A percentile compares a stretch with the other conserved stretches of the same genome.
These are phyloP conservation scores for Pythium dissimile DNA, from an alignment of 352 stramenopile genomes.

Conservation along the genomic window DNA sequence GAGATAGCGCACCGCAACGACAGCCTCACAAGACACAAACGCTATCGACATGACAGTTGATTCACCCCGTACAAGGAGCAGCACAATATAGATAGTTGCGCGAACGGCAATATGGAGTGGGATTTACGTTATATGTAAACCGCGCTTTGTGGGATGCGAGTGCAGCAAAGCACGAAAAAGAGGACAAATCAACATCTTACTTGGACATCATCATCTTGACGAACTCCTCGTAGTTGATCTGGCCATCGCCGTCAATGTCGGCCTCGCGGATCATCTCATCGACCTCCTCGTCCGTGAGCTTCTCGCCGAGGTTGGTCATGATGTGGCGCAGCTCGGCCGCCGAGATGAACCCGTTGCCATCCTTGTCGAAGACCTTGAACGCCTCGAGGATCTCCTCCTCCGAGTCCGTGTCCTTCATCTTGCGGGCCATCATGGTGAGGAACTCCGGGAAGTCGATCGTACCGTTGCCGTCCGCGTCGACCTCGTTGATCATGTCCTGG, in stretches of 20 bases:
- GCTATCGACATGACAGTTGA: no score
- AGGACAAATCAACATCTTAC: slow-evolving; percentile 44
- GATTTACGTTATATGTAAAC: neutral
- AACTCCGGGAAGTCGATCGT: slow-evolving; percentile 99
- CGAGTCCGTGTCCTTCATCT: slow-evolving; percentile 99
- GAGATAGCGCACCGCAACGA: no score
- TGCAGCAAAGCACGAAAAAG: neutral
- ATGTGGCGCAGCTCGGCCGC: slow-evolving; percentile 97
- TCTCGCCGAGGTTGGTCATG: slow-evolving; percentile 99
- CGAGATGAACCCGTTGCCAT: slow-evolving; percentile 99
- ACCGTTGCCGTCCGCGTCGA: slow-evolving; percentile 99
- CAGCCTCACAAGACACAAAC: no score
- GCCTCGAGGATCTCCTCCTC: slow-evolving; percentile 98
- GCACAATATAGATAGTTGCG: no score
- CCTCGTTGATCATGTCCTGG: slow-evolving; percentile 99
- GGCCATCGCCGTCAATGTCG: slow-evolving; percentile 97
- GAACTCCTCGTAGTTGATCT: slow-evolving; percentile 99
- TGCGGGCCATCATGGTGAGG: slow-evolving; percentile 99
- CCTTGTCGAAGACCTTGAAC: slow-evolving; percentile 99
- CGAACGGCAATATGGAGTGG: neutral
- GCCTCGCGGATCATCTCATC: slow-evolving; percentile 99
- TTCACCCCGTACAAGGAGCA: no score
- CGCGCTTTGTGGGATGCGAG: no score
- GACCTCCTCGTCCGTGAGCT: slow-evolving; percentile 98
- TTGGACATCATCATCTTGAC: slow-evolving; percentile 99